These are phyloP conservation scores for Aspergillus fumigatus DNA, from an alignment of 2,329 filamentous ascomycete genomes.

Conservation along the genomic window DNA sequence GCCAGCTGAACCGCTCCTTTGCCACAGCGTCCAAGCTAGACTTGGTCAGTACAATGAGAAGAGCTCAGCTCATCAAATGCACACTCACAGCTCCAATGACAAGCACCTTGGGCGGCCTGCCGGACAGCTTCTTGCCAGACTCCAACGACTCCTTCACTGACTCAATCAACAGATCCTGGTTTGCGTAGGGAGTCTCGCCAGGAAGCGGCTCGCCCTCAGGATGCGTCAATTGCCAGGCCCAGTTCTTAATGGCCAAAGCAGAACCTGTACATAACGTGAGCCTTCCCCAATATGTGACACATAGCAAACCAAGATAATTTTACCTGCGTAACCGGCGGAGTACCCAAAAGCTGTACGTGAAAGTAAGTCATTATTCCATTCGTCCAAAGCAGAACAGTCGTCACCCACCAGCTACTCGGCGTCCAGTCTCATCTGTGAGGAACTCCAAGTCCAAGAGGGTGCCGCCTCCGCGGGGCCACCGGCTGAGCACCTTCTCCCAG, in stretches of 20 bases:
- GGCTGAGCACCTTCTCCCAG: constrained; percentile 73
- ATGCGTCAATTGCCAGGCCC: constrained; percentile 76
- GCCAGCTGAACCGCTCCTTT: constrained; percentile 78
- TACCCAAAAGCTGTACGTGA: constrained; percentile 47
- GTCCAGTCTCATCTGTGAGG: constrained; percentile 65
- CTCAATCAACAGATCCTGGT: constrained; percentile 67
- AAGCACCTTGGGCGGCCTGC: constrained; percentile 67
- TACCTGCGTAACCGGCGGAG: constrained; percentile 67
- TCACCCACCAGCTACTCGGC: constrained; percentile 44
- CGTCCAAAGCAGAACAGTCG: not conserved
- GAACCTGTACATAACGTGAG: constrained; percentile 43
- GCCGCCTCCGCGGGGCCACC: constrained; percentile 72
- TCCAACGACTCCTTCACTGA: constrained; percentile 70
- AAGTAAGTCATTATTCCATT: constrained; percentile 4
- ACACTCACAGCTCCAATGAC: constrained; percentile 68
- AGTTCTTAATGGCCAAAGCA: constrained; percentile 71
- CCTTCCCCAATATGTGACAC: not conserved
- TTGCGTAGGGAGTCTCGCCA: constrained; percentile 54
- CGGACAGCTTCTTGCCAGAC: constrained; percentile 61
- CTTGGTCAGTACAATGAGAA: not conserved
- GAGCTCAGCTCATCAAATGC: not conserved
- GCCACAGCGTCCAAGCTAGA: constrained; percentile 61
- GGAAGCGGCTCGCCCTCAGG: constrained; percentile 62
- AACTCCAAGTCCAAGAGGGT: constrained; percentile 85
- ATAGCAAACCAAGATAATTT: not conserved